phyloP scores from a whole-genome alignment of 1,284 basidiomycete genomes.

The Cystobasidiaceae sp. region DNA sequence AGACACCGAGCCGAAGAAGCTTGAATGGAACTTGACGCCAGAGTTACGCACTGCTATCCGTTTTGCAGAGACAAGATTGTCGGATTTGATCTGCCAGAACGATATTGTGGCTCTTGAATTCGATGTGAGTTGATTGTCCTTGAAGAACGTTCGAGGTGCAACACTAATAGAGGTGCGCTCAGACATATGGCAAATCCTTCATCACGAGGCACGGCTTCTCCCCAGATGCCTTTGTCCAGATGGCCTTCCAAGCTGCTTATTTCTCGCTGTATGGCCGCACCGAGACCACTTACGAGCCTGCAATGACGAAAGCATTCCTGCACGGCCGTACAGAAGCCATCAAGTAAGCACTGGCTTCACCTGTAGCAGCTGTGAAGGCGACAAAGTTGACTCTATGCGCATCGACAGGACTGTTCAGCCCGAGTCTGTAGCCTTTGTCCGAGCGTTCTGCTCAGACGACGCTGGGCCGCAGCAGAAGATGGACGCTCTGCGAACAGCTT shows the following conservation, averaged over 20 bases:
- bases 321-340: conserved; percentile 96
- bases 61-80: conserved; percentile 88
- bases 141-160: too few species aligned
- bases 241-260: conserved; percentile 95
- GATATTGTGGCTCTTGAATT: conserved; percentile 67
- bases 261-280: conserved; percentile 86
- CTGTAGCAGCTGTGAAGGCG: neutral
- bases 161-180: too few species aligned
- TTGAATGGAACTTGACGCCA: conserved; percentile 84
- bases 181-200: conserved; percentile 67
- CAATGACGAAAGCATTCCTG: conserved; percentile 94
- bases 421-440: conserved; percentile 71
- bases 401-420: conserved; percentile 63
- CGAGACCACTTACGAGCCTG: conserved; percentile 95
- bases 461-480: conserved; percentile 64
- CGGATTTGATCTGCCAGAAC: conserved; percentile 96
- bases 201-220: conserved; percentile 86
- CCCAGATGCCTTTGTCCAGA: conserved; percentile 91
- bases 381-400: neutral
- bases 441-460: conserved; percentile 67
- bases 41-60: conserved; percentile 79
- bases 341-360: too few species aligned
- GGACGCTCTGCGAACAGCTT: conserved; percentile 69
- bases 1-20: conserved; percentile 86
- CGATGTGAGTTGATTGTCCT: conserved; percentile 26